Base-by-base conservation (phyloP, 176 grass and related monocot species). In the Triticum dicoccoides region DNA sequence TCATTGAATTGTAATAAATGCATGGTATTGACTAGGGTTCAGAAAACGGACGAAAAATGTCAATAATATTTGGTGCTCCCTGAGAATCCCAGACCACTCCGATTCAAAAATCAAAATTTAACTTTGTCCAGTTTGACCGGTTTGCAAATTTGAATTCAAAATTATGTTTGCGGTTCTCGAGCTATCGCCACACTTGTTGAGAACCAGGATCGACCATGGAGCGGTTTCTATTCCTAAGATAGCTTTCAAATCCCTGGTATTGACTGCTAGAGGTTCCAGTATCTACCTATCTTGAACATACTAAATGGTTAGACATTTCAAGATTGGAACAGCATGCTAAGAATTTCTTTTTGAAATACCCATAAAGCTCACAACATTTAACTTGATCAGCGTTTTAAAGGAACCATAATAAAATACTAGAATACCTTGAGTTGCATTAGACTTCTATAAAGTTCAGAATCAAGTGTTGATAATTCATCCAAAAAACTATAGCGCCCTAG, bases 391-490 rank as follows among this genome's bases (percentile, higher is more conserved):
- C 9, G 7, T 65, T 69, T 82, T 41, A 3, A 27, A 54, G 30
- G 70, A 41, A 15, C 9, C 32, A 80, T 23, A 75, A 47, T 38
- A 25, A 45, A 72, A 78, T 51, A 41, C 32, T 71, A 27, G 23
- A 73, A 66, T 86, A 98, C 93, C 93, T 98, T 98, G 75, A 98
- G 87, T 85, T 96, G 91, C 86, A 98, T 96, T 79, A 98, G 88
- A 71, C 93, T 98, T 88, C 92, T 95, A 68, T 96, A 98, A 38
- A 98, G 88, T 79, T 98, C 91, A 78, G 86, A 87, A 91, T 98
- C 96, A 84, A 98, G 86, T 45, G 91, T 89, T 84, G 96, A 98
- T 66, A 98, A 85, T 88, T 98, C 96, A 94, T 98, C 96, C 79
- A 98, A 27, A 92, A 95, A 98, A 77, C 89, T 95, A 83, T 96